A percentile compares a stretch with the other conserved stretches of the same genome.
These are phyloP conservation scores for Leccinum subtestaceum DNA, from an alignment of 768 basidiomycete genomes.

Conservation along the genomic window DNA sequence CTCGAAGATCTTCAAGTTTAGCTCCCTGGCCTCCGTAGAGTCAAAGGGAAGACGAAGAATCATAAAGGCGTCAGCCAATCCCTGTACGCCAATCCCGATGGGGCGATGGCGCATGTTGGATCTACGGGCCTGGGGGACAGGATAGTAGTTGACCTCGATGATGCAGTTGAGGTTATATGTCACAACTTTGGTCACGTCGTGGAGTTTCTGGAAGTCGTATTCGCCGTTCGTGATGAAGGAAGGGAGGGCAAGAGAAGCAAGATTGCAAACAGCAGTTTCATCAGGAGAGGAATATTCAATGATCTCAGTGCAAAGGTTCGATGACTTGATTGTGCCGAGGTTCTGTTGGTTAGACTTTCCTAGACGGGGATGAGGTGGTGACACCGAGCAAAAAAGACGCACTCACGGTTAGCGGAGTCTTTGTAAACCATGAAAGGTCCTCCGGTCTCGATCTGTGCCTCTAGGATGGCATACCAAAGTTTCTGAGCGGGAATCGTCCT, in stretches of 20 bases:
- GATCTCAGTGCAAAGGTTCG: constrained; percentile 98
- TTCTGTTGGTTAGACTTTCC: constrained; percentile 99
- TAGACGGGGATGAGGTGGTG: constrained; percentile 29
- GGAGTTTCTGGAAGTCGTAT: constrained; percentile 94
- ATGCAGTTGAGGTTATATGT: constrained; percentile 90
- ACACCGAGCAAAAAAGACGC: not conserved
- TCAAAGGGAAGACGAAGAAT: constrained; percentile 95
- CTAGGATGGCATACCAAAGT: constrained; percentile 96
- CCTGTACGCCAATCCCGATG: constrained; percentile 96
- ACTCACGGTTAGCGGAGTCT: constrained; percentile 87
- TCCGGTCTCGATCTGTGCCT: constrained; percentile 97
- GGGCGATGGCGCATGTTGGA: constrained; percentile 98
- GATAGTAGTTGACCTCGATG: constrained; percentile 96
- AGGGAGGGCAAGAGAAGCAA: constrained; percentile 94
- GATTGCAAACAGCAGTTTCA: constrained; percentile 97
- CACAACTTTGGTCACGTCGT: constrained; percentile 92
- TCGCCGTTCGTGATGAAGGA: constrained; percentile 78
- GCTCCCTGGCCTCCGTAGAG: constrained; percentile 75
- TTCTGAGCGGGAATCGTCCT: constrained; percentile 92
- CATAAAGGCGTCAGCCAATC: constrained; percentile 98
- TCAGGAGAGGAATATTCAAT: constrained; percentile 98
- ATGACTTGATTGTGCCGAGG: constrained; percentile 98
- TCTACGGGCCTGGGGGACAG: constrained; percentile 82
- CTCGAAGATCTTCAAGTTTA: constrained; percentile 97
- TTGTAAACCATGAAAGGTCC: constrained; percentile 99